Percentiles rank a stretch among this genome's conserved stretches.
phyloP scores from a whole-genome alignment of 306 rosid genomes.

The Begonia peltatifolia region DNA sequence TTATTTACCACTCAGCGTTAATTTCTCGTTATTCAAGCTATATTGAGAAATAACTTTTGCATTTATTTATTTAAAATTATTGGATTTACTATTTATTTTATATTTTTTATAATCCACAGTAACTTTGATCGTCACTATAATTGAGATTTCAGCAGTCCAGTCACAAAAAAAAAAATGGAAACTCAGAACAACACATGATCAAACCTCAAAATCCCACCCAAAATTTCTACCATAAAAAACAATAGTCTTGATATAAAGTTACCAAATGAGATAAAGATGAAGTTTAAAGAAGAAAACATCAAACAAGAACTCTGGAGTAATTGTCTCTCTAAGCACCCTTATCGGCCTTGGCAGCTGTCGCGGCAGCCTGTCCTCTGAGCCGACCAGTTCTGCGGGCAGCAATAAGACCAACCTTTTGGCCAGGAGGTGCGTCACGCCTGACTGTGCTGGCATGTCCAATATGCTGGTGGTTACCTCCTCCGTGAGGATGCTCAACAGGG shows the following conservation, averaged over 20 bases:
- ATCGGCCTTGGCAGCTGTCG: slow-evolving; percentile 9
- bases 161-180: too few species aligned
- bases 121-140: neutral
- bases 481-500: slow-evolving; percentile 15
- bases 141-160: neutral
- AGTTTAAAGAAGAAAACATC: neutral
- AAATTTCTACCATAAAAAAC: too few species aligned
- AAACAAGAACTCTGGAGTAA: neutral
- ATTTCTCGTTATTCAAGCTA: too few species aligned
- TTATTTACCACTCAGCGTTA: too few species aligned
- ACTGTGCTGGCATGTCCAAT: slow-evolving; percentile 15
- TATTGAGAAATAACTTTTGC: too few species aligned
- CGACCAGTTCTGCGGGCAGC: slow-evolving; percentile 16
- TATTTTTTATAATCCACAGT: too few species aligned
- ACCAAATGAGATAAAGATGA: neutral
- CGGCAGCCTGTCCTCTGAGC: slow-evolving; percentile 17
- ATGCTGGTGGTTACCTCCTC: slow-evolving; percentile 16
- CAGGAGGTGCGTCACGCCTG: slow-evolving; percentile 15
- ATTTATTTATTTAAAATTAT: too few species aligned
- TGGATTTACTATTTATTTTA: too few species aligned
- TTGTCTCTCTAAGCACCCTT: slow-evolving; percentile 1
- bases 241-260: neutral
- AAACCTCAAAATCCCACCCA: too few species aligned
- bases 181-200: too few species aligned
- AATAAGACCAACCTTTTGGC: slow-evolving; percentile 17